Base-by-base conservation (phyloP, 768 basidiomycete species). In the Phylloporus rhodoxanthus region DNA sequence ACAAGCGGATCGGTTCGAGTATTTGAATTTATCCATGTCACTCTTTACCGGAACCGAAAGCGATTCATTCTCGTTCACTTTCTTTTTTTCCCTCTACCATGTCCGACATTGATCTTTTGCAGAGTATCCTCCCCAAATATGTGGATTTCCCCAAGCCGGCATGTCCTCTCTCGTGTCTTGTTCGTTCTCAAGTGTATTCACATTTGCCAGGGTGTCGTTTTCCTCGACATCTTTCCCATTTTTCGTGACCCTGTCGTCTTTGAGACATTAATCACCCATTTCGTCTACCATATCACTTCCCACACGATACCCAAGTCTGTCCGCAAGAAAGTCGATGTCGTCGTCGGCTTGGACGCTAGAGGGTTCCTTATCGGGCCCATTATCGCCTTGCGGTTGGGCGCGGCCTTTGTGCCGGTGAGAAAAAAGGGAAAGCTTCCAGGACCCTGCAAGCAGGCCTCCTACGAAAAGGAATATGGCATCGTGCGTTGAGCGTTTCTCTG, bases 381-480 rank as follows among this genome's bases (percentile, higher is more conserved):
- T 57, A 80, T 99, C 59, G 96, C 96, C 5, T 70, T 91, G 61
- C 76, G 95, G 50, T 73, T 99, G 23, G 90, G 91, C 23, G 93
- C 93, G 2, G 90, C 91, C 10, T 99, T 99, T 57, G 92, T 96
- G 3, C 94, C 96, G 2, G 93, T 98, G 29, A 78, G 96, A 52
- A 99, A 99, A 72, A 72, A 73, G 53, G 94, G 93, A 5, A 99
- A 98, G 68, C 76, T 99, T n/a, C 96, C 96, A 6, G 96, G 96
- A 40, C 62, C 81, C 57, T 87, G 85, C 65, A 76, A 84, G 40
- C 74, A 75, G 28, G 85, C 81, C 2, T 76, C 75, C 19, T 99
- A 92, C 58, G 81, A 84, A 68, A 96, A 96, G 74, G 96, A 99
- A 66, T 96, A 97, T 57, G 94, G 93, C 39, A 61, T 68, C n/a